Evolutionary conservation across 1,284 basidiomycete species (phyloP).

Genomic region (Apiotrichum laibachii): DNA sequence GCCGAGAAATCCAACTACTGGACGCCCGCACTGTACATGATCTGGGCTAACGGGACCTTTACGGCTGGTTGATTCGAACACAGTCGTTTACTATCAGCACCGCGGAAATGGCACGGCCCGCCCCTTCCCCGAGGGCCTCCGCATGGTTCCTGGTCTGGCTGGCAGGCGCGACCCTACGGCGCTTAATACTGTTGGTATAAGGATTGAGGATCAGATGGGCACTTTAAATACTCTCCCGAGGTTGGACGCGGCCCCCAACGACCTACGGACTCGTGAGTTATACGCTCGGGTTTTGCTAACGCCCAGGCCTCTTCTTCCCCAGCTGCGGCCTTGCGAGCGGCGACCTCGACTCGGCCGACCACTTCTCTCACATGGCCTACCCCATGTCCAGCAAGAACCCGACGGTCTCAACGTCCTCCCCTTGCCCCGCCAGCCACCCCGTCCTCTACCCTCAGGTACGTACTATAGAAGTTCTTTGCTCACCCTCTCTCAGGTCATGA

Average conservation of each 20-base stretch:
- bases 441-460: constrained; percentile 38
- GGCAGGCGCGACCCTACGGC: constrained; percentile 2
- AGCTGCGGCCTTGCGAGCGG: constrained; percentile 35
- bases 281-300: too few relatives aligned
- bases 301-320: constrained; percentile 30
- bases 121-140: neutral
- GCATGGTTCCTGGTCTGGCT: constrained; percentile 47
- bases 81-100: neutral
- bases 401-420: neutral
- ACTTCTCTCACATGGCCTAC: constrained; percentile 51
- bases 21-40: constrained; percentile 27
- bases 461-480: neutral
- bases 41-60: constrained; percentile 24
- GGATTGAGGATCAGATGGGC: neutral
- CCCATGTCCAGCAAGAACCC: constrained; percentile 29
- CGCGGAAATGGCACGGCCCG: too few relatives aligned
- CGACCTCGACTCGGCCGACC: constrained; percentile 50
- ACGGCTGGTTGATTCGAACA: constrained; percentile 21
- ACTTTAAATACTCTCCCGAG: neutral
- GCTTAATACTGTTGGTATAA: neutral
- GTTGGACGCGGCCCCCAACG: neutral
- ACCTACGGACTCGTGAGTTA: neutral
- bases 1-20: constrained; percentile 48
- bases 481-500: constrained; percentile 4
- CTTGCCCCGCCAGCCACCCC: constrained; percentile 17